These are phyloP conservation scores for Paecilomyces sp. DNA, from an alignment of 2,329 filamentous ascomycete genomes.

Conservation along the genomic window DNA sequence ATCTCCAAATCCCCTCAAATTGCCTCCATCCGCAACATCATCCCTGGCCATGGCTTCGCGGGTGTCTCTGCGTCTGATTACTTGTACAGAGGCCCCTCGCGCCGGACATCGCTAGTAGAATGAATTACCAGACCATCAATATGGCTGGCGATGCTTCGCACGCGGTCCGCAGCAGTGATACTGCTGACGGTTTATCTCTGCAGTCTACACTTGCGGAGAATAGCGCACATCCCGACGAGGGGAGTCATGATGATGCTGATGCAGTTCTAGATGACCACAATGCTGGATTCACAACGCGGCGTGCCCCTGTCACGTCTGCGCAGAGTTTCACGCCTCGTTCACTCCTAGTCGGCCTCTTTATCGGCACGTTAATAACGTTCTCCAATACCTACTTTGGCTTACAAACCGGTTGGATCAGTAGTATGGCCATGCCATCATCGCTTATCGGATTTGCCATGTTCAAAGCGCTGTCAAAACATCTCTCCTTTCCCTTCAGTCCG, in stretches of 20 bases:
- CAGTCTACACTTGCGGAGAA: neutral
- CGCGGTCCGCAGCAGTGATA: neutral
- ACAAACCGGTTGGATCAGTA: conserved; percentile 75
- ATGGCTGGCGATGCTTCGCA: conserved; percentile 20
- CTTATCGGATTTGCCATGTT: conserved; percentile 94
- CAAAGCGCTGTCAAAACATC: conserved; percentile 63
- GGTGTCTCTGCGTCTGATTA: neutral
- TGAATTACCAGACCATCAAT: conserved; percentile 31
- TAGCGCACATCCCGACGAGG: neutral
- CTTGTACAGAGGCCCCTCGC: neutral
- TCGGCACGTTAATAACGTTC: conserved; percentile 88
- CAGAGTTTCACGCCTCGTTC: conserved; percentile 78
- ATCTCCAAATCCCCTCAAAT: neutral
- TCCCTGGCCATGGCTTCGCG: neutral
- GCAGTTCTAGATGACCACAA: neutral
- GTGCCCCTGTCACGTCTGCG: conserved; percentile 17
- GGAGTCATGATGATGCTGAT: neutral
- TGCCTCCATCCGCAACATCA: neutral
- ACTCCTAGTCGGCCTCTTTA: conserved; percentile 68
- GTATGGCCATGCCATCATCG: conserved; percentile 95
- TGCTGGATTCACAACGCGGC: conserved; percentile 1
- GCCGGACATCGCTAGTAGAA: conserved; percentile 7
- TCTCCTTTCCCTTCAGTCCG: conserved; percentile 78
- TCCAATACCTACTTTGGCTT: conserved; percentile 99
- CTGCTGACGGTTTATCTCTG: neutral